Evolutionary conservation across 495 filamentous ascomycete species (phyloP).

Genomic region (Hypoxylon subgilvum): DNA sequence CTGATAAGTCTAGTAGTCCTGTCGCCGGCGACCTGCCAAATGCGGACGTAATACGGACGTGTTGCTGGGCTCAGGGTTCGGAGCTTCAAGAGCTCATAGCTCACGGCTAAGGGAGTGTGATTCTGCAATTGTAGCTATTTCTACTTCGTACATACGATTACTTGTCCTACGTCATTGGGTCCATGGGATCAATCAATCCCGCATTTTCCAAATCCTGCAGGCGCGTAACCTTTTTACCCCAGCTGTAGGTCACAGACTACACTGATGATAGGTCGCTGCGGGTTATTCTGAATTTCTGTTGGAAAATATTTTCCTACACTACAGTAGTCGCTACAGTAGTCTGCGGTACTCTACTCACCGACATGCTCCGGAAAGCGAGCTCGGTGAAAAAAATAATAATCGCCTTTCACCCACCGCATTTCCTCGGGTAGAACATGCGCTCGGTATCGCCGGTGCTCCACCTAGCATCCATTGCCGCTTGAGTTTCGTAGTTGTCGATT

Average conservation of each 20-base stretch:
- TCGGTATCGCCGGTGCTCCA: conserved; percentile 43
- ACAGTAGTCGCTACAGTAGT: too few relatives aligned
- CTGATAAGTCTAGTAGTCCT: too few relatives aligned
- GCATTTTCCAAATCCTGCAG: conserved; percentile 31
- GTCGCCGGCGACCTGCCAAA: conserved; percentile 27
- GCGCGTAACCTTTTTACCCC: conserved; percentile 15
- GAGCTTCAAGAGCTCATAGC: neutral
- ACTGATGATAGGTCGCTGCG: conserved; percentile 7
- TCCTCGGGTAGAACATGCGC: conserved; percentile 37
- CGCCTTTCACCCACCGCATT: conserved; percentile 28
- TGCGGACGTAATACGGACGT: conserved; percentile 30
- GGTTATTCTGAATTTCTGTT: conserved; percentile 5
- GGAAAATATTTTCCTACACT: conserved; percentile 14
- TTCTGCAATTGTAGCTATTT: conserved; percentile 15
- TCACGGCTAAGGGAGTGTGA: conserved; percentile 8
- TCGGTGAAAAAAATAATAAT: conserved; percentile 36
- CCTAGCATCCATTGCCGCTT: conserved; percentile 34
- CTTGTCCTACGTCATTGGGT: conserved; percentile 37
- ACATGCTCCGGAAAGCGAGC: conserved; percentile 32
- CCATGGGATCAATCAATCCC: conserved; percentile 34
- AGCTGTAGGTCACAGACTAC: conserved; percentile 30
- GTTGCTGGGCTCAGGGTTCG: neutral
- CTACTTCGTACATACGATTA: conserved; percentile 19
- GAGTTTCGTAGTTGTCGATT: conserved; percentile 34
- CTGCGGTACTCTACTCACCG: conserved; percentile 34